These are phyloP conservation scores for Mallotus japonicus DNA, from an alignment of 441 rosid species.

Conservation along the genomic window DNA sequence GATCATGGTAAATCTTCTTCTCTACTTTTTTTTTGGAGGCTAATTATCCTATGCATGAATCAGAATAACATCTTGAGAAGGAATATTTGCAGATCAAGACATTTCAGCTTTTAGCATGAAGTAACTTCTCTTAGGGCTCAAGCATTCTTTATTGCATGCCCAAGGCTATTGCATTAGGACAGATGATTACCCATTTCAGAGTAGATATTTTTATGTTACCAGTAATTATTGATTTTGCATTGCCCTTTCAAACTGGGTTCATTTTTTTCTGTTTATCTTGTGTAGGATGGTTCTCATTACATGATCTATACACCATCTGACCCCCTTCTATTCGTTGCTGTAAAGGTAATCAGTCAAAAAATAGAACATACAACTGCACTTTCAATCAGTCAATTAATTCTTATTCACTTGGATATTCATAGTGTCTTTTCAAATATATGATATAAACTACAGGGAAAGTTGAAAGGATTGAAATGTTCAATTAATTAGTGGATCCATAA, in stretches of 20 bases:
- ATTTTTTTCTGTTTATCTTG: conserved; percentile 14
- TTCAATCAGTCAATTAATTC: neutral
- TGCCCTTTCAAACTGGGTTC: neutral
- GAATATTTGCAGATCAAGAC: neutral
- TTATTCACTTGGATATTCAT: neutral
- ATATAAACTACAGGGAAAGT: neutral
- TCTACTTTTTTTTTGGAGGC: neutral
- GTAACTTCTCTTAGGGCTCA: neutral
- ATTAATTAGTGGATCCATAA: neutral
- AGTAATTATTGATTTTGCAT: neutral
- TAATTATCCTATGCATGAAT: neutral
- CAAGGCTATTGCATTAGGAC: neutral
- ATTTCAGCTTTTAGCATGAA: neutral
- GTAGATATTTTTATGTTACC: neutral
- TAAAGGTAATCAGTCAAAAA: conserved; percentile 49
- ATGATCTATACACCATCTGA: conserved; percentile 95
- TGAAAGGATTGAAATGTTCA: neutral
- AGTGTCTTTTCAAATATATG: neutral
- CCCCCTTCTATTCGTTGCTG: conserved; percentile 89
- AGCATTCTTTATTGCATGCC: neutral
- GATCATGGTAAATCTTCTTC: neutral
- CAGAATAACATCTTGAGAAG: neutral
- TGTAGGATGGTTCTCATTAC: conserved; percentile 92
- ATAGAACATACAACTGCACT: neutral
- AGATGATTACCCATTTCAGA: neutral